Base-by-base conservation (phyloP, 352 stramenopile species). In the Phytopythium boreale region DNA sequence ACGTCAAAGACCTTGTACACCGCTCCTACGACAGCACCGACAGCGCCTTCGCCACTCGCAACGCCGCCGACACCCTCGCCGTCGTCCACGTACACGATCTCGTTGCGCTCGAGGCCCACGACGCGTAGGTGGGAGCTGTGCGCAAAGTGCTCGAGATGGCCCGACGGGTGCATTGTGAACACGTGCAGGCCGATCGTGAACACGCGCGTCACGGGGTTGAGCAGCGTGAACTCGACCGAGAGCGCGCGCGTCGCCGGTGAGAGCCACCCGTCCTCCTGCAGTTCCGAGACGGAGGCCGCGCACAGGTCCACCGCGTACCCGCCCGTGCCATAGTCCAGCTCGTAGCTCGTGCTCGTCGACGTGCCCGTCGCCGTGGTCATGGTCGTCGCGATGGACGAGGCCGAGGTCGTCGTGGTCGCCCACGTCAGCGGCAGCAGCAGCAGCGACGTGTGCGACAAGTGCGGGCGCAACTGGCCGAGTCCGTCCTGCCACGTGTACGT, bases 171-270 rank as follows among this genome's bases (percentile, higher is more conserved):
- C 47, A 93, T 81, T 50, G 75, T 87, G 66, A 96, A 90, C 6
- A 93, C 85, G 63, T 96, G 88, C 70, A 83, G 88, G 39, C 85
- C 87, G 61, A 95, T 82, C 15, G 89, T 96, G 58, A 97, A 93
- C 4, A 97, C 82, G n/a, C 86, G 80, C n/a, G 89, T 96, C 39
- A 93, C 74, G 0, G 89, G 89, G 56, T 97, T 97, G 53, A 96
- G 71, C 37, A 97, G 71, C 59, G 87, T 90, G 53, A 97, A 97
- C 62, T 94, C 84, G 61, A 97, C 77, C 41, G 87, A 83, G 12
- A 89, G 79, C 29, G 88, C 85, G n/a, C 89, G 87, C 27, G 89
- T 96, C 9, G 87, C 70, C 26, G 91, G 74, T 0, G 87, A 88
- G 24, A 97, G 73, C 74, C 83, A 96, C 17, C 81, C 68, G 66